Evolutionary conservation across 169 alveolate genomes (phyloP), one percentile per base, ranked within the genome.

Genomic region (Plasmodium falciparum): DNA sequence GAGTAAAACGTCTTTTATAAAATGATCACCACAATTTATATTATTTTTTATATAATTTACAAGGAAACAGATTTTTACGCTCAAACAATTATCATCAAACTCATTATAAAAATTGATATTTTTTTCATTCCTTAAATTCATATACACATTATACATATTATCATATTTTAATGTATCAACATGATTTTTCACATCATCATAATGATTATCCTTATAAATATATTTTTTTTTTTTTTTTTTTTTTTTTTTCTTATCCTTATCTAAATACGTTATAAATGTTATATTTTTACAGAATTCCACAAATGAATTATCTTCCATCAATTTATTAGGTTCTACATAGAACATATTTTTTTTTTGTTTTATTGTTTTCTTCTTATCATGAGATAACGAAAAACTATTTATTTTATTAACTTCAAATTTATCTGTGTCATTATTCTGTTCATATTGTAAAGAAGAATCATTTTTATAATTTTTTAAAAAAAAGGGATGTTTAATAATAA

Each of bases 41-140:
- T 69, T 20, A 43, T 43, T 80, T 80, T 29, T 69, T 43, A 80
- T 54, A 56, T 69, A 61, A 20, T 63, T 9, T 3, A 63, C 65
- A 20, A 80, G n/a, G 50, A 80, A 80, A 50, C 72, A 69, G n/a
- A 69, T 80, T 80, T 80, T 80, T 24, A 66, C 15, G 49, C 47
- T 78, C 67, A 47, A 43, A 56, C 80, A 66, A 70, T 78, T 50
- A 17, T 39, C 47, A 9, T 52, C 20, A 66, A 47, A 78, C 20
- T 59, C 89, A 33, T 78, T 54, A 11, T 66, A 67, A 43, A 43
- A 78, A 66, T 73, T 5, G 1, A 29, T 20, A 12, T 62, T 11
- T 24, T 63, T 59, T 43, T 69, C 74, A 13, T 47, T 47, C 13
- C 24, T 9, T n/a, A 12, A 17, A 8, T 75, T 45, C 12, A 33